A percentile compares a stretch with the other conserved stretches of the same genome.
Evolutionary conservation across 2,329 filamentous ascomycete species (phyloP).

Genomic region (Dothideomycetes sp.): DNA sequence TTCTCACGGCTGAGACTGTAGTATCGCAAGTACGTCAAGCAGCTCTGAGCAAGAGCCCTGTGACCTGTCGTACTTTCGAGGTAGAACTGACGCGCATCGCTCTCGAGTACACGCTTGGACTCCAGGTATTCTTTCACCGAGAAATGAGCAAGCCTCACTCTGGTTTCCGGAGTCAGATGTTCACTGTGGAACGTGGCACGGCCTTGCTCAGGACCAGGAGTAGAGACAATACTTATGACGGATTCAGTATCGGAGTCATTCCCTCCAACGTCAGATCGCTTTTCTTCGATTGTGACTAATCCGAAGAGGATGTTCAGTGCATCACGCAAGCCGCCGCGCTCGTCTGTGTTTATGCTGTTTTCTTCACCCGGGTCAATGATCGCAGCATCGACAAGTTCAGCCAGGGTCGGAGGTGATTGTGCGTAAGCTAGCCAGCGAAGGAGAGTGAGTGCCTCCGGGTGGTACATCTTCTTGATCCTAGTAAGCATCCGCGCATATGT

Average conservation of each 20-base stretch:
- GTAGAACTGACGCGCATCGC: no score
- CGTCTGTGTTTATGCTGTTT: constrained; percentile 8
- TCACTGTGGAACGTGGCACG: no score
- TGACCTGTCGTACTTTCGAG: no score
- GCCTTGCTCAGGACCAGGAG: not conserved
- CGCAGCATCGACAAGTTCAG: constrained; percentile 13
- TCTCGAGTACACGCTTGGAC: no score
- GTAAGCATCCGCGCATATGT: constrained; percentile 17
- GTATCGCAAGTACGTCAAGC: no score
- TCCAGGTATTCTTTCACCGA: no score
- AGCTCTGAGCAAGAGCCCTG: no score
- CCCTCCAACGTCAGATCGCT: not conserved
- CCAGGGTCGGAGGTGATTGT: constrained; percentile 10
- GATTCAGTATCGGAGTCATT: not conserved
- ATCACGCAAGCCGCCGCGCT: constrained; percentile 9
- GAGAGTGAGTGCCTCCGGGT: constrained; percentile 9
- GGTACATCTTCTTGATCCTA: constrained; percentile 9
- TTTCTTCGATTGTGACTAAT: constrained; percentile 2
- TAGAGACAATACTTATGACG: not conserved
- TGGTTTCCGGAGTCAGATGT: no score
- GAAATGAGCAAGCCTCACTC: no score
- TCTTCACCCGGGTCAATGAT: constrained; percentile 10
- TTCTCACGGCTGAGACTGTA: no score
- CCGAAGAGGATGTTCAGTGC: constrained; percentile 10
- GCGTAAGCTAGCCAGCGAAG: constrained; percentile 14